These are phyloP conservation scores for Colletotrichum lupini DNA, from an alignment of 2,329 filamentous ascomycete species.

Conservation along the genomic window DNA sequence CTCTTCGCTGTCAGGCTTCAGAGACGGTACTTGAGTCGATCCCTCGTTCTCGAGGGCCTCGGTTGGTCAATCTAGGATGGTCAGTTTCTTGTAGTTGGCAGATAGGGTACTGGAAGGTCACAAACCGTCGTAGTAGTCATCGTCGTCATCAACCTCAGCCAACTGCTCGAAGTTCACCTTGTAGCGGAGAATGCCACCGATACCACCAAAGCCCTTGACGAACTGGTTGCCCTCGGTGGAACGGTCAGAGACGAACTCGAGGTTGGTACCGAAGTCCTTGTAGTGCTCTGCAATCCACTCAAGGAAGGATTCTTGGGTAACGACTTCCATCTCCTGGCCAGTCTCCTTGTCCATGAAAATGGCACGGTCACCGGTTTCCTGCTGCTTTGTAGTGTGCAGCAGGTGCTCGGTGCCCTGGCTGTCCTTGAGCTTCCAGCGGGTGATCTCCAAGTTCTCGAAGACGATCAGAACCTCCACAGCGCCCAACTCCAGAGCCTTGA, in stretches of 20 bases:
- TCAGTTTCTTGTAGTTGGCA: conserved; percentile 10
- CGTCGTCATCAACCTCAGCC: conserved; percentile 88
- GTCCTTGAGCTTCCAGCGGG: conserved; percentile 88
- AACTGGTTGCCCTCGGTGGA: conserved; percentile 99
- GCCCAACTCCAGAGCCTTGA: conserved; percentile 96
- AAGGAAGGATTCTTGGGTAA: conserved; percentile 90
- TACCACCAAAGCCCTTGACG: conserved; percentile 99
- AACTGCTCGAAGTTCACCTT: conserved; percentile 99
- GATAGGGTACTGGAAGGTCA: not conserved
- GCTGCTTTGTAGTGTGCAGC: conserved; percentile 87
- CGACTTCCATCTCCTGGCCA: conserved; percentile 96
- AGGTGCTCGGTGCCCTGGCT: conserved; percentile 78
- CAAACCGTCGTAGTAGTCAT: conserved; percentile 85
- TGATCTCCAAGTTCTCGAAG: conserved; percentile 96
- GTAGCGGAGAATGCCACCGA: conserved; percentile 96
- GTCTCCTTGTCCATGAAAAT: conserved; percentile 96
- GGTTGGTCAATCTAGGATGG: conserved; percentile 81
- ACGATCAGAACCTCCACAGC: conserved; percentile 95
- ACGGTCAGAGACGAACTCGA: conserved; percentile 97
- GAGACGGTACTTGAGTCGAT: conserved; percentile 71
- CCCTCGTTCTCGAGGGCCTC: conserved; percentile 93
- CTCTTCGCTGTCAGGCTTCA: conserved; percentile 46
- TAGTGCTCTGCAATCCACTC: conserved; percentile 99
- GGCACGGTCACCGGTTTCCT: conserved; percentile 80
- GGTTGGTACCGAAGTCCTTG: conserved; percentile 93